Conservation (phyloP, 2,329 filamentous ascomycete species). For the Paraconiothyrium brasiliense region DNA sequence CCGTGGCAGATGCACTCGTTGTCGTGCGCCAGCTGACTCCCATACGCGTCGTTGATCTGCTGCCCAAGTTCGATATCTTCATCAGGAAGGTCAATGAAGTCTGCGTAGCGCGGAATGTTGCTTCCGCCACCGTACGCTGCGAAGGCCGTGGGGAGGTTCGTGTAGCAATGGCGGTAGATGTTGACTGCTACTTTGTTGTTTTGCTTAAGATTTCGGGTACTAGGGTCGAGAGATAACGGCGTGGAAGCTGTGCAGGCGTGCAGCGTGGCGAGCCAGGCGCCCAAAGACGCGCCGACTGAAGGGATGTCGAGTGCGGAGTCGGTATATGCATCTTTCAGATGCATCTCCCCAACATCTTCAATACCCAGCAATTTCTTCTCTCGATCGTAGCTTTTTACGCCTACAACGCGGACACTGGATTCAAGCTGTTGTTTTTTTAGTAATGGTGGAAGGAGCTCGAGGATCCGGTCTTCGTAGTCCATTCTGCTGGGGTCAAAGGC, state of each 20-base stretch:
- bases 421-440: slow-evolving; percentile 15
- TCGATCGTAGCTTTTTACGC: slow-evolving; percentile 35
- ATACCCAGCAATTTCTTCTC: slow-evolving; percentile 40
- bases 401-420: slow-evolving; percentile 29
- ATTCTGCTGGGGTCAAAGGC: slow-evolving; percentile 41
- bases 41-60: slow-evolving; percentile 40
- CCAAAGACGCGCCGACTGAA: slow-evolving; percentile 36
- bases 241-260: slow-evolving; percentile 30
- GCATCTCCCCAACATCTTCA: slow-evolving; percentile 39
- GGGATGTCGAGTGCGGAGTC: slow-evolving; percentile 29
- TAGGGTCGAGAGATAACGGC: slow-evolving; percentile 20
- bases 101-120: neutral
- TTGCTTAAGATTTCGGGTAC: slow-evolving; percentile 7
- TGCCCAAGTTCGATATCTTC: slow-evolving; percentile 32
- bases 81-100: neutral
- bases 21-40: slow-evolving; percentile 36
- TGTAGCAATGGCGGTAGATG: slow-evolving; percentile 45
- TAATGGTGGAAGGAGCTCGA: slow-evolving; percentile 29
- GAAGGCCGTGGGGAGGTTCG: slow-evolving; percentile 35
- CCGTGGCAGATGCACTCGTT: slow-evolving; percentile 50
- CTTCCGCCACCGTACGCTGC: slow-evolving; percentile 15
- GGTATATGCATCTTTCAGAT: slow-evolving; percentile 46
- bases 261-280: slow-evolving; percentile 44
- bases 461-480: slow-evolving; percentile 45
- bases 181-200: slow-evolving; percentile 41